Percentiles rank a stretch among this genome's conserved stretches.
phyloP scores from a whole-genome alignment of 495 filamentous ascomycete genomes.

The Thermothielavioides terrestris region DNA sequence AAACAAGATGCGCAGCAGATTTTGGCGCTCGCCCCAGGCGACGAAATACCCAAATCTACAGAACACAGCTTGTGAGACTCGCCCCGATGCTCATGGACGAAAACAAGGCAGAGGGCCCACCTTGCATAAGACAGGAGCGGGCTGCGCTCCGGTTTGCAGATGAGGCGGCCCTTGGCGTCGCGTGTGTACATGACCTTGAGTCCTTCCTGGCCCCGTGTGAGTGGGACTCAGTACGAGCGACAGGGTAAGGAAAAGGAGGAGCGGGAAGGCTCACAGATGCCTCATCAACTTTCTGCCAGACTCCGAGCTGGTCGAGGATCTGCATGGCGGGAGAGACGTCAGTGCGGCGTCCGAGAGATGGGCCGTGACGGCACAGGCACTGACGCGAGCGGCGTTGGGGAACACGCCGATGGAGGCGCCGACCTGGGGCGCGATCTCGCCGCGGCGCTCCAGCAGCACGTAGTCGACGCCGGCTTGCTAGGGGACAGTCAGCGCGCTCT shows the following conservation, averaged over 20 bases:
- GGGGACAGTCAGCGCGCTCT: background rate
- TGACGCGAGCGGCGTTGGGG: constrained; percentile 13
- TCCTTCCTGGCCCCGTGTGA: background rate
- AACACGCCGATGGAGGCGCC: constrained; percentile 17
- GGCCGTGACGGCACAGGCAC: too few relatives aligned
- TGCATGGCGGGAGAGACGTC: background rate
- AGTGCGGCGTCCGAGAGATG: background rate
- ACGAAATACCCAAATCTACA: constrained; percentile 17
- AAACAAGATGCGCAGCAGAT: constrained; percentile 8
- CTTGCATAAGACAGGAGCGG: background rate
- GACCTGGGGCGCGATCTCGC: constrained; percentile 9
- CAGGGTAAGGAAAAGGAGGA: too few relatives aligned
- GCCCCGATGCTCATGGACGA: background rate
- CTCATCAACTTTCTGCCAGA: constrained; percentile 22
- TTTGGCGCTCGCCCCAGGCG: constrained; percentile 10
- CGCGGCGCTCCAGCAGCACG: constrained; percentile 14
- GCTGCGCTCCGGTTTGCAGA: background rate
- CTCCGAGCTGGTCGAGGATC: constrained; percentile 30
- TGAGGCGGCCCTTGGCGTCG: background rate
- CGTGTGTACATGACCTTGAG: background rate
- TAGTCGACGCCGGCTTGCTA: constrained; percentile 16
- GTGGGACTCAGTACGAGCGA: background rate
- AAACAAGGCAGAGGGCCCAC: background rate
- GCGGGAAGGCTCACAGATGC: constrained; percentile 8
- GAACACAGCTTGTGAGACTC: constrained; percentile 7